Evolutionary conservation across 805 yeast species (phyloP), one percentile per base, ranked within the genome.

Genomic region (Nakazawaea sp.): DNA sequence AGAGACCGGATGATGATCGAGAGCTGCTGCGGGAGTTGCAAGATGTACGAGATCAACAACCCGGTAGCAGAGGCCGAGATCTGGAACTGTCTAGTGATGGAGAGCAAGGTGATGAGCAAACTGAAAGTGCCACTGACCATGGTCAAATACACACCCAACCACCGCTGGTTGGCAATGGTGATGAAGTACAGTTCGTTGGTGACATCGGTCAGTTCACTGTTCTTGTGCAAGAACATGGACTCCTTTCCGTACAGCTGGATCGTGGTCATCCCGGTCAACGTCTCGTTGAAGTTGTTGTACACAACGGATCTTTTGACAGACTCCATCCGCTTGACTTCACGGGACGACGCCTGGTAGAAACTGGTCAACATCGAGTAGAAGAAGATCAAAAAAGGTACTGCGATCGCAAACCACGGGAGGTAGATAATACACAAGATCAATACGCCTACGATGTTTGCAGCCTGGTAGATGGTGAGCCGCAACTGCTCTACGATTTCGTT

Each of bases 31-130:
- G 75, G 75, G 38, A 73, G 58, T 48, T 72, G 78, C 40, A 74
- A 60, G 25, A 71, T 73, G 51, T 73, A 73, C 37, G 68, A 66
- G 41, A 73, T 52, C 42, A 74, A 57, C 35, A 74, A 68, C 52
- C 81, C 81, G 10, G 74, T 69, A 10, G 78, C 63, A 0, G 75
- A 57, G 3, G 79, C 68, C 34, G 72, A 62, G 19, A 74, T 69
- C 35, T 62, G 54, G 51, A 74, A 73, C 38, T 64, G 70, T 32
- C 67, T 68, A 15, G 76, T 70, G 31, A 74, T 68, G 58, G 78
- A 72, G 43, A 73, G 53, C 52, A 74, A 46, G 24, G 71, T 61
- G 37, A 74, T 67, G 40, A 72, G 58, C 35, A 74, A 58, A 4
- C 77, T 77, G 52, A 72, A 68, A 0, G 46, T 37, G 23, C 65